These are phyloP conservation scores for Blastobotrys terrestris DNA, from an alignment of 805 yeast species.

Conservation along the genomic window DNA sequence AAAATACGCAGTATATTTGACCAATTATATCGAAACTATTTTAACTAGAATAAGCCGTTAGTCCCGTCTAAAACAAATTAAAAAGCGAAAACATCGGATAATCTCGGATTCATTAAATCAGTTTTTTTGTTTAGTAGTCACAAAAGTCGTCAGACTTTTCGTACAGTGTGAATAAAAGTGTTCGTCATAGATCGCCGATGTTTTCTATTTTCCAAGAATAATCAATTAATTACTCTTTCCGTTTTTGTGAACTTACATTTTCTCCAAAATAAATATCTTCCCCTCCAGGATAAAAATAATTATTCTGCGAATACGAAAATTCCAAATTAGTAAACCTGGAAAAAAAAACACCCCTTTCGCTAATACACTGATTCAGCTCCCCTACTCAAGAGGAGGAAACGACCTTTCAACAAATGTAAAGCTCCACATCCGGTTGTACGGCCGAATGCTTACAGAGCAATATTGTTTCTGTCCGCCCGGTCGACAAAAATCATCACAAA, in stretches of 20 bases:
- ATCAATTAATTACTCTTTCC: no score
- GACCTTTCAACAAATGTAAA: constrained; percentile 21
- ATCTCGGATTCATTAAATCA: constrained; percentile 35
- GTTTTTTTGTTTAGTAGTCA: constrained; percentile 22
- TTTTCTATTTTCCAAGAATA: no score
- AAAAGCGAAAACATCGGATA: neutral
- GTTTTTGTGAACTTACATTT: neutral
- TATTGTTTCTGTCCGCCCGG: constrained; percentile 34
- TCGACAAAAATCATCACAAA: constrained; percentile 33
- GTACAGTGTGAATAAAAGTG: constrained; percentile 33
- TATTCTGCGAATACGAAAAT: neutral
- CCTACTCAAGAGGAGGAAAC: constrained; percentile 4
- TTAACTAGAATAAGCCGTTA: neutral
- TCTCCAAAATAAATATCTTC: neutral
- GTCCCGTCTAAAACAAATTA: neutral
- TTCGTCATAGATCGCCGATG: constrained; percentile 25
- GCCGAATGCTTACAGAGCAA: constrained; percentile 12
- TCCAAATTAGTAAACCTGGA: neutral
- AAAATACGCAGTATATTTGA: neutral
- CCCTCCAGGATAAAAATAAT: neutral
- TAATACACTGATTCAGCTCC: neutral
- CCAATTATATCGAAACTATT: neutral
- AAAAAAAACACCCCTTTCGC: neutral
- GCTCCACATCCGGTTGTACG: constrained; percentile 20
- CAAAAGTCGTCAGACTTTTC: constrained; percentile 25